phyloP scores from a whole-genome alignment of 371 early-diverging fungal species.

The Entomophthora muscae region DNA sequence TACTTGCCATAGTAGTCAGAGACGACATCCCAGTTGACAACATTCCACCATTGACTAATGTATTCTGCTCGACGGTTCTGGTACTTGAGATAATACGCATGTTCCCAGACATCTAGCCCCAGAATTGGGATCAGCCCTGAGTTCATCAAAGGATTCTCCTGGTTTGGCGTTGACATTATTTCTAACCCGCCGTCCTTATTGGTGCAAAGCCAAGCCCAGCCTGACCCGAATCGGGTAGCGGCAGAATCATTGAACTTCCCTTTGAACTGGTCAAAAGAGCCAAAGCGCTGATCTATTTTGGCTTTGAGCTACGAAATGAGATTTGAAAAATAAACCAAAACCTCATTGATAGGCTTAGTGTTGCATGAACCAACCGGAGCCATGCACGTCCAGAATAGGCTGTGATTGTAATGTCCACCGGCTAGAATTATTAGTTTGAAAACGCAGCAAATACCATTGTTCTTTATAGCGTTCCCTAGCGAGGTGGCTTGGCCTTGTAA shows the following conservation, averaged over 20 bases:
- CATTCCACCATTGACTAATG: conserved; percentile 22
- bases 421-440: not conserved
- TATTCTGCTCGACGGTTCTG: conserved; percentile 18
- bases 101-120: conserved; percentile 30
- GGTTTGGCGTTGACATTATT: conserved; percentile 20
- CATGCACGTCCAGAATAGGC: conserved; percentile 10
- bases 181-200: conserved; percentile 9
- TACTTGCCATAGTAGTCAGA: conserved; percentile 10
- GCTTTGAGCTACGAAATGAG: not conserved
- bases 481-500: not conserved
- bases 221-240: conserved; percentile 22
- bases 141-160: conserved; percentile 21
- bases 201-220: conserved; percentile 23
- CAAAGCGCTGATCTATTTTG: conserved; percentile 12
- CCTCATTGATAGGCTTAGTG: not conserved
- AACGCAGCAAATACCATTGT: not conserved
- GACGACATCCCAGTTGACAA: conserved; percentile 22
- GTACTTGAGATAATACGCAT: conserved; percentile 31
- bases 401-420: conserved; percentile 10
- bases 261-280: conserved; percentile 19
- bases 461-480: not conserved
- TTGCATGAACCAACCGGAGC: conserved; percentile 9
- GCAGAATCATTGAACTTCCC: conserved; percentile 16
- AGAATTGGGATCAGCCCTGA: conserved; percentile 15
- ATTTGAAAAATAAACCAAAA: not conserved